A percentile compares a stretch with the other conserved stretches of the same genome.
Conservation (phyloP, 345 rosid genomes). For the Salix udensis region DNA sequence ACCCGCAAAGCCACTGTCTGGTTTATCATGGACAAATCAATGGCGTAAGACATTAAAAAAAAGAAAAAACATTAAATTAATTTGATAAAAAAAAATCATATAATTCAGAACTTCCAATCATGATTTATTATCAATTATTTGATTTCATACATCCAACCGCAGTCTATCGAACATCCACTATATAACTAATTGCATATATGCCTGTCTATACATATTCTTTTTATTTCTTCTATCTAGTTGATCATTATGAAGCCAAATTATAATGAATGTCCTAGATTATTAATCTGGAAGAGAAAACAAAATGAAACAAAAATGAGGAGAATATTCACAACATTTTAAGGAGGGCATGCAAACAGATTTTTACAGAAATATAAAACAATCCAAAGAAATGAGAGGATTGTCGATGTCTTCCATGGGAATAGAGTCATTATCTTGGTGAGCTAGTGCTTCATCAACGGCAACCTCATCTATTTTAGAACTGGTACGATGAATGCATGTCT, state of each 20-base stretch:
- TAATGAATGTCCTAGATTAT: neutral
- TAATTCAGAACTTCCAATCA: too few species aligned
- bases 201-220: neutral
- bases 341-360: slow-evolving; percentile 8
- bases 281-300: too few species aligned
- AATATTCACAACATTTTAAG: neutral
- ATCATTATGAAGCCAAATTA: neutral
- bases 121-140: too few species aligned
- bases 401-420: slow-evolving; percentile 50
- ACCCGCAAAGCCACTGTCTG: accelerated
- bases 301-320: neutral
- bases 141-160: too few species aligned
- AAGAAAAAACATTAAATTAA: too few species aligned
- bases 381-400: slow-evolving; percentile 79
- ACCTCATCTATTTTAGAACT: slow-evolving; percentile 51
- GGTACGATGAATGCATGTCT: slow-evolving; percentile 53
- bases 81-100: too few species aligned
- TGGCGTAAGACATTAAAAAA: neutral
- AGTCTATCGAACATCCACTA: too few species aligned
- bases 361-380: slow-evolving; percentile 86
- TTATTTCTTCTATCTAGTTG: neutral
- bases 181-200: too few species aligned
- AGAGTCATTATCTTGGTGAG: slow-evolving; percentile 26
- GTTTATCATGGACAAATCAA: neutral
- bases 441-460: slow-evolving; percentile 35